Evolutionary conservation across 1,139 yeast species (phyloP), one percentile per base, ranked within the genome.

Genomic region (Suhomyces terraborum): DNA sequence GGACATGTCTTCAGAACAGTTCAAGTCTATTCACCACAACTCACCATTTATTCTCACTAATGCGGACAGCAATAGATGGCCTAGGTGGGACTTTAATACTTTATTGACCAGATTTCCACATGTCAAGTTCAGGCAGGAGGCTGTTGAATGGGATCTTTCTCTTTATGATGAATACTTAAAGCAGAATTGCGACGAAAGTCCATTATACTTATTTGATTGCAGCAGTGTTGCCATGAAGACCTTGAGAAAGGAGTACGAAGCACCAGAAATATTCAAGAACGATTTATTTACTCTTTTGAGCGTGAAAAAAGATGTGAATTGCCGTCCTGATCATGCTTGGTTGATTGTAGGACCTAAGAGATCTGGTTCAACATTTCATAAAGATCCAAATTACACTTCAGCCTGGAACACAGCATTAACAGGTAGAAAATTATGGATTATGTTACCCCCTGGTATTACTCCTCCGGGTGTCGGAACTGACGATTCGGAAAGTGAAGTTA

Each of bases 261-360:
- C 69, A 0, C 95, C 93, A 0, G 55, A 61, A 3, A 63, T 77
- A 1, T 83, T 82, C 56, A 59, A 64, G 38, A 55, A 70, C 18
- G 88, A 82, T 53, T 63, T 75, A 42, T 75, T 79, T 60, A 67
- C 64, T 30, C 53, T 67, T 12, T 67, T 78, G 52, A 59, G 72
- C 46, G 65, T 77, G 49, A 55, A 65, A 44, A 42, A 46, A 22
- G 42, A 46, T 25, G 38, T 55, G 46, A 45, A 68, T 34, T 82
- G 86, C 49, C 73, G 96, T 40, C 97, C 97, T 0, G 96, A 89
- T 60, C 85, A 85, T 59, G 79, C 94, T 8, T 89, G 97, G 97
- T 68, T 89, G 27, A 89, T 89, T 34, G 75, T 86, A 12, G 97
- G 97, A 0, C 88, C 95, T 1, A 69, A 67, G 19, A 63, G 95